These are phyloP conservation scores for Hirschioporus abietinus DNA, from an alignment of 768 basidiomycete species.

Conservation along the genomic window DNA sequence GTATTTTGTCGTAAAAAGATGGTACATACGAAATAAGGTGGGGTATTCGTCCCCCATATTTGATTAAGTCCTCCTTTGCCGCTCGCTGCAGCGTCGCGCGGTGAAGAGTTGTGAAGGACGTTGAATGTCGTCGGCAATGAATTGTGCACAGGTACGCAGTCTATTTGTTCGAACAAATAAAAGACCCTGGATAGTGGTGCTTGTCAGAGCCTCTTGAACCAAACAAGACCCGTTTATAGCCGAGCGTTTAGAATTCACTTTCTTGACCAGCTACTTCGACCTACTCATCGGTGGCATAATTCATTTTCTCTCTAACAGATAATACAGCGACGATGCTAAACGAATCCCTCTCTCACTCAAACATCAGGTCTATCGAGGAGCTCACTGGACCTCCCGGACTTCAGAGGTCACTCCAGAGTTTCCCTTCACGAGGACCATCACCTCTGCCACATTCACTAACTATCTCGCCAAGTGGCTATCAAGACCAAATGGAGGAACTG, in stretches of 20 bases:
- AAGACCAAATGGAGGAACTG: conserved; percentile 3
- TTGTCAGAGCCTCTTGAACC: neutral
- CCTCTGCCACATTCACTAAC: neutral
- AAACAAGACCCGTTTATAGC: neutral
- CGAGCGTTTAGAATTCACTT: neutral
- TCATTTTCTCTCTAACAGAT: neutral
- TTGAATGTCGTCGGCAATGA: neutral
- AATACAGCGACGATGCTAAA: neutral
- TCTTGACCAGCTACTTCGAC: neutral
- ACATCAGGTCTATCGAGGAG: neutral
- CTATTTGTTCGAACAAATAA: neutral
- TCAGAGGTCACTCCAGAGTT: neutral
- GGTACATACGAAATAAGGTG: conserved; percentile 70
- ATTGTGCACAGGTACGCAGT: neutral
- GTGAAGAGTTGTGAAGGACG: neutral
- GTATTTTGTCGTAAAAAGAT: conserved; percentile 8
- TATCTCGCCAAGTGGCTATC: conserved; percentile 10
- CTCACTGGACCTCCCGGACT: neutral
- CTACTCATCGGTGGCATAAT: neutral
- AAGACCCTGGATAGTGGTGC: neutral
- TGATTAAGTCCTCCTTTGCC: neutral
- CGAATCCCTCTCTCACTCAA: neutral
- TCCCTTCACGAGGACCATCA: conserved; percentile 1
- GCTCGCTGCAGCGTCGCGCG: neutral
- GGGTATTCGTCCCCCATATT: conserved; percentile 77